phyloP scores from a whole-genome alignment of 768 basidiomycete genomes.

The Amylocystis lapponica region DNA sequence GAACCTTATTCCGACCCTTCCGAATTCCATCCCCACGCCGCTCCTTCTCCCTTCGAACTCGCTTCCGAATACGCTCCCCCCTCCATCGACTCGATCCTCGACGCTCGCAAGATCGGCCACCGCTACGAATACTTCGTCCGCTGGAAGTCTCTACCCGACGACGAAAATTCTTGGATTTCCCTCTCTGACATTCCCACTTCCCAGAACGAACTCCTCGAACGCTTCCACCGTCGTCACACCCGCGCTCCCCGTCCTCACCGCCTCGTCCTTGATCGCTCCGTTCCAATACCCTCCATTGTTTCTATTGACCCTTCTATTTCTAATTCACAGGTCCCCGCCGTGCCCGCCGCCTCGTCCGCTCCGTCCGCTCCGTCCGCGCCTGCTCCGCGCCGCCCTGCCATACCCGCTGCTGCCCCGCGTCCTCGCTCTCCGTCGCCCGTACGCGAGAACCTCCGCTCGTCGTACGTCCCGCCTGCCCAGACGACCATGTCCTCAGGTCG shows the following conservation, averaged over 20 bases:
- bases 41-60: slow-evolving; percentile 5
- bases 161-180: slow-evolving; percentile 32
- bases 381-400: too few relatives aligned
- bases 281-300: too few relatives aligned
- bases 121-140: slow-evolving; percentile 32
- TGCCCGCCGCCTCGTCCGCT: too few relatives aligned
- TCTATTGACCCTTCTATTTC: too few relatives aligned
- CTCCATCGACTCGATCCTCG: slow-evolving; percentile 22
- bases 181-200: slow-evolving; percentile 30
- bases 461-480: too few relatives aligned
- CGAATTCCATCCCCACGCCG: slow-evolving; percentile 25
- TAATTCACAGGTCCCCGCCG: too few relatives aligned
- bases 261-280: slow-evolving; percentile 8
- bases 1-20: slow-evolving; percentile 24
- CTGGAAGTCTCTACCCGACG: slow-evolving; percentile 20
- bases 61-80: background rate
- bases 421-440: too few relatives aligned
- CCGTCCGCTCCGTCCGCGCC: too few relatives aligned
- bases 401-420: too few relatives aligned
- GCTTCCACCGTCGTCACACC: slow-evolving; percentile 30
- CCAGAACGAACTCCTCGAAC: slow-evolving; percentile 25
- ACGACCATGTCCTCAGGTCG: too few relatives aligned
- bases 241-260: slow-evolving; percentile 25
- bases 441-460: too few relatives aligned
- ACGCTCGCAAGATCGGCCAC: slow-evolving; percentile 28